Conservation (phyloP, 768 basidiomycete genomes). For the Mycena vitilis region DNA sequence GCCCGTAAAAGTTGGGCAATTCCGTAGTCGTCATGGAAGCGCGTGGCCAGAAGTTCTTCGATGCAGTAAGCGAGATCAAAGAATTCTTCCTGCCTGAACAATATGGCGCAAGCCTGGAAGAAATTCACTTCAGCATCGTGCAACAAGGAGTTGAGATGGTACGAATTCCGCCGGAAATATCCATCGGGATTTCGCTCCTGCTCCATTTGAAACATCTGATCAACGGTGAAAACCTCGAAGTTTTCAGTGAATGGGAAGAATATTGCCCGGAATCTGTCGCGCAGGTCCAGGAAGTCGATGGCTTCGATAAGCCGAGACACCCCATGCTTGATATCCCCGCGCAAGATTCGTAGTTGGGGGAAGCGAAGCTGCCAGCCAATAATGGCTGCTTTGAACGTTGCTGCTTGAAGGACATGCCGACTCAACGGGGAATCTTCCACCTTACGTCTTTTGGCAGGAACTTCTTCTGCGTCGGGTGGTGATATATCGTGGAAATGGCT, state of each 20-base stretch:
- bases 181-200: neutral
- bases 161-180: neutral
- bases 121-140: conserved; percentile 11
- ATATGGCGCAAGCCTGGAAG: neutral
- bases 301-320: neutral
- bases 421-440: neutral
- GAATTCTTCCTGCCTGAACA: neutral
- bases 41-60: neutral
- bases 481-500: no score
- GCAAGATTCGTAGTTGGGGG: neutral
- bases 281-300: neutral
- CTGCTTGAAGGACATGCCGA: neutral
- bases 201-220: neutral
- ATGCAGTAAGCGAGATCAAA: neutral
- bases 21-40: neutral
- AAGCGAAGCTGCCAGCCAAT: neutral
- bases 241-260: conserved; percentile 8
- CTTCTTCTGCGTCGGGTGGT: no score
- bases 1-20: neutral
- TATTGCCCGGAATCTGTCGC: neutral
- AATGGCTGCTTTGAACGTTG: neutral
- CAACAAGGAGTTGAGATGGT: neutral
- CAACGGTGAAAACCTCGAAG: neutral
- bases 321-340: neutral
- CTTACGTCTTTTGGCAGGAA: neutral